Evolutionary conservation across 306 rosid genomes (phyloP), one percentile per base, ranked within the genome.

Genomic region (Lathyrus sativus): DNA sequence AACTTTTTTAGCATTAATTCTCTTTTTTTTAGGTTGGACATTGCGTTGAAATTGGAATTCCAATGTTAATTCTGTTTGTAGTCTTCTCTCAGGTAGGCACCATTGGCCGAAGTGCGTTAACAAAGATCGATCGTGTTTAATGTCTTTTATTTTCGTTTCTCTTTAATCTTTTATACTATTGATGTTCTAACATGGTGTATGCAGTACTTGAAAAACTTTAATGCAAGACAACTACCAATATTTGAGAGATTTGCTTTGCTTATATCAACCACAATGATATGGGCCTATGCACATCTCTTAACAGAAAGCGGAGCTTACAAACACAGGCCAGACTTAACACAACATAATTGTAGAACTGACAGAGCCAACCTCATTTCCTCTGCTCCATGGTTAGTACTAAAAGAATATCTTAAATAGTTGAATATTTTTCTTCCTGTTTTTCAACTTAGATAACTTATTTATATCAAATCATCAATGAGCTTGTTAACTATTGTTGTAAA

Each of bases 221-320:
- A 88, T 63, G 70, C 77, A 69, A 90, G 82, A 79, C 88, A 88
- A 45, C 65, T 87, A 42, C 97, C 95, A 11, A 72, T 90, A 44
- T 82, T 95, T 15, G 99, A 95, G 80, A 17, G 99, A 51, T 95
- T 95, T 65, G 97, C 97, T 57, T 87, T 95, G 54, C 83, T 95
- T 14, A 90, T 95, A 76, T 81, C 99, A 62, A 68, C 91, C 61
- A 95, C 96, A 18, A 84, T 95, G 75, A 84, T 90, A 75, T 95
- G 99, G 99, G 96, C 99, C 44, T 95, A 95, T 80, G 95, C 99
- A 73, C 99, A 95, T 78, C 97, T 95, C 74, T 85, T 95, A 80
- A 90, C 97, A 11, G 95, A 91, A 37, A 85, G 99, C 76, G 99
- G 99, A 3, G 91, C 95, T n/a, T 95, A 95, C 83, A 90, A 60